Evolutionary conservation across 257 asterid species (phyloP).

Genomic region (Lantana camara): DNA sequence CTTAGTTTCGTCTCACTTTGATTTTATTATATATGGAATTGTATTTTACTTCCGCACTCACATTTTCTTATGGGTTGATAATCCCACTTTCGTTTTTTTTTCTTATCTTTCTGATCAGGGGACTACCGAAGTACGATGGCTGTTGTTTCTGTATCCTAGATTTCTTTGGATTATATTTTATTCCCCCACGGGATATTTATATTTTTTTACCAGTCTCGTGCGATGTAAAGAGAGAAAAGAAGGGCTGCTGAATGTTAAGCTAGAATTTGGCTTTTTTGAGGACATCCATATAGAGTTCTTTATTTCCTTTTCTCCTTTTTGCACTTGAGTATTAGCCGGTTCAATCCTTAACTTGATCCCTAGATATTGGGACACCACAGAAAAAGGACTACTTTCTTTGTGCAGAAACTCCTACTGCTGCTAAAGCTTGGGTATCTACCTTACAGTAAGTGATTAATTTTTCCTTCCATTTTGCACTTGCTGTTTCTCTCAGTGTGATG

Average conservation of each 20-base stretch:
- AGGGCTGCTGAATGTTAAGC: not conserved
- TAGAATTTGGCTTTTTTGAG: slow-evolving; percentile 7
- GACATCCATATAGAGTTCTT: not conserved
- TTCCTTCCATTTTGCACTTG: slow-evolving; percentile 22
- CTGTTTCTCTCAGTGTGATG: slow-evolving; percentile 6
- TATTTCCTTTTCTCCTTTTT: not conserved
- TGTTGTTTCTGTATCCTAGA: slow-evolving; percentile 97
- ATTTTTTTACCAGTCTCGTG: slow-evolving; percentile 5
- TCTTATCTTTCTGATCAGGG: slow-evolving; percentile 54
- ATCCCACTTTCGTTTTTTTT: slow-evolving; percentile 26
- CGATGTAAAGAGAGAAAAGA: slow-evolving; percentile 9
- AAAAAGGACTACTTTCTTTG: slow-evolving; percentile 87
- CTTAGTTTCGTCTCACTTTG: slow-evolving; percentile 13
- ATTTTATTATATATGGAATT: slow-evolving; percentile 13
- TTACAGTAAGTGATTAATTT: slow-evolving; percentile 75
- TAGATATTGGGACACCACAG: slow-evolving; percentile 99
- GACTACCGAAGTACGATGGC: slow-evolving; percentile 89
- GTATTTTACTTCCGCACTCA: not conserved
- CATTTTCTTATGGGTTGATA: slow-evolving; percentile 11
- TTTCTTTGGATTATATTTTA: slow-evolving; percentile 8
- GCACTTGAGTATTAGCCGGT: slow-evolving; percentile 18
- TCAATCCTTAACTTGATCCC: slow-evolving; percentile 49
- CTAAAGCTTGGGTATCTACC: slow-evolving; percentile 96
- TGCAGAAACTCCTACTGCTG: slow-evolving; percentile 97
- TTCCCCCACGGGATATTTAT: slow-evolving; percentile 12